These are phyloP conservation scores for Colletotrichum theobromicola DNA, from an alignment of 2,329 filamentous ascomycete species.

Conservation along the genomic window DNA sequence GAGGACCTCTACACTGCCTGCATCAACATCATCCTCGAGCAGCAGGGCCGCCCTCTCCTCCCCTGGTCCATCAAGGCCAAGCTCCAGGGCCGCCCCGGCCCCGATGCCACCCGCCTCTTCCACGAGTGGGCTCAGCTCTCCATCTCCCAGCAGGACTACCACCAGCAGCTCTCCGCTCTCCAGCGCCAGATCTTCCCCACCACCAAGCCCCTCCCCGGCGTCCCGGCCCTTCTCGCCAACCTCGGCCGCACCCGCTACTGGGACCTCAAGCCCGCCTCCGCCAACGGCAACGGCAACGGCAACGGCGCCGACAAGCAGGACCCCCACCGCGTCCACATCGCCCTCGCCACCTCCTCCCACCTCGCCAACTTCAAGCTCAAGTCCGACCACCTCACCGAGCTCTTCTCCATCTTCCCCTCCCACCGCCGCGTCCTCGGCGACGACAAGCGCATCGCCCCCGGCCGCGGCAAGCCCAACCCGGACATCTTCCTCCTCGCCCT, in stretches of 20 bases:
- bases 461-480: constrained; percentile 90
- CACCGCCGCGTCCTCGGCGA: constrained; percentile 85
- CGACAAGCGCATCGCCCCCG: constrained; percentile 75
- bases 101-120: constrained; percentile 59
- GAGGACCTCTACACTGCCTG: constrained; percentile 88
- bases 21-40: constrained; percentile 80
- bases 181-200: constrained; percentile 76
- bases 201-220: constrained; percentile 80
- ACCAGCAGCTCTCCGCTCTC: constrained; percentile 60
- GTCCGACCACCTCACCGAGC: constrained; percentile 63
- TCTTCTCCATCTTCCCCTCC: constrained; percentile 70
- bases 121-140: constrained; percentile 87
- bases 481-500: constrained; percentile 94
- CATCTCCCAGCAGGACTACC: constrained; percentile 73
- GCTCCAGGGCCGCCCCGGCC: constrained; percentile 66
- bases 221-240: constrained; percentile 68
- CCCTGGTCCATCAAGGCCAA: constrained; percentile 96
- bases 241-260: constrained; percentile 61
- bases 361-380: constrained; percentile 78
- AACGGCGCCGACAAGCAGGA: constrained; percentile 24
- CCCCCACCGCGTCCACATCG: constrained; percentile 69
- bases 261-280: constrained; percentile 36
- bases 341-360: constrained; percentile 84
- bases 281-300: constrained; percentile 26
- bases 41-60: constrained; percentile 75